phyloP scores from a whole-genome alignment of 352 stramenopile genomes.

The Nothophytophthora sp. region DNA sequence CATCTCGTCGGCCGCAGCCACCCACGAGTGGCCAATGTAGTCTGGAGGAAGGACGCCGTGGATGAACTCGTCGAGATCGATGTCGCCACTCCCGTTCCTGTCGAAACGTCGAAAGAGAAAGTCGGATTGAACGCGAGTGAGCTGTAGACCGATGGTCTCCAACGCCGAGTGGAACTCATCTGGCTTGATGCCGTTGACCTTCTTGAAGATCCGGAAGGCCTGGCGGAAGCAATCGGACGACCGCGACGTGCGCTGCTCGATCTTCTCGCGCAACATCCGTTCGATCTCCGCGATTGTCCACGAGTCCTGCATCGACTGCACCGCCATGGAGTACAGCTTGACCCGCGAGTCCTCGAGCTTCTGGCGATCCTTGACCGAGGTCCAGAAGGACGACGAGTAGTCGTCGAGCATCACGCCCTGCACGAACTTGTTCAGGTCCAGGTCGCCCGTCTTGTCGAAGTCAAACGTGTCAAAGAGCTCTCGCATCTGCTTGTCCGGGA shows the following conservation, averaged over 20 bases:
- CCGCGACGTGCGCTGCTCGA: slow-evolving; percentile 75
- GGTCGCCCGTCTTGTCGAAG: slow-evolving; percentile 73
- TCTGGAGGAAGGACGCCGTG: slow-evolving; percentile 72
- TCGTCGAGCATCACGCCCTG: slow-evolving; percentile 80
- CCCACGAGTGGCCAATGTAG: slow-evolving; percentile 73
- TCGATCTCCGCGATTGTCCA: slow-evolving; percentile 83
- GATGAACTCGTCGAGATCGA: slow-evolving; percentile 84
- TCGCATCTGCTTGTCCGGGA: slow-evolving; percentile 50
- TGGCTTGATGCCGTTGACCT: slow-evolving; percentile 76
- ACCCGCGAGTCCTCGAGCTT: slow-evolving; percentile 49
- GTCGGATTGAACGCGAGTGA: slow-evolving; percentile 55
- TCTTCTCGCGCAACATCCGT: slow-evolving; percentile 81
- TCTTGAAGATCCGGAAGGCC: slow-evolving; percentile 83
- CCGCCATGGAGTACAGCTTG: slow-evolving; percentile 63
- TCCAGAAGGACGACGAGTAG: slow-evolving; percentile 55
- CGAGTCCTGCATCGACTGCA: slow-evolving; percentile 63
- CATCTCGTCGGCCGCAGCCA: slow-evolving; percentile 75
- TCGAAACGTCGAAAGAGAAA: slow-evolving; percentile 75
- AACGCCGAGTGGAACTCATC: slow-evolving; percentile 71
- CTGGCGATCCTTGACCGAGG: slow-evolving; percentile 52
- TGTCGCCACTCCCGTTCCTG: slow-evolving; percentile 70
- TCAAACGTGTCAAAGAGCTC: slow-evolving; percentile 75
- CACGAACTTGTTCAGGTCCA: slow-evolving; percentile 83
- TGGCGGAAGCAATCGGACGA: slow-evolving; percentile 84
- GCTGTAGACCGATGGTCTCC: slow-evolving; percentile 52